Base-by-base conservation (phyloP, 345 rosid genomes). In the Tarenaya hassleriana region DNA sequence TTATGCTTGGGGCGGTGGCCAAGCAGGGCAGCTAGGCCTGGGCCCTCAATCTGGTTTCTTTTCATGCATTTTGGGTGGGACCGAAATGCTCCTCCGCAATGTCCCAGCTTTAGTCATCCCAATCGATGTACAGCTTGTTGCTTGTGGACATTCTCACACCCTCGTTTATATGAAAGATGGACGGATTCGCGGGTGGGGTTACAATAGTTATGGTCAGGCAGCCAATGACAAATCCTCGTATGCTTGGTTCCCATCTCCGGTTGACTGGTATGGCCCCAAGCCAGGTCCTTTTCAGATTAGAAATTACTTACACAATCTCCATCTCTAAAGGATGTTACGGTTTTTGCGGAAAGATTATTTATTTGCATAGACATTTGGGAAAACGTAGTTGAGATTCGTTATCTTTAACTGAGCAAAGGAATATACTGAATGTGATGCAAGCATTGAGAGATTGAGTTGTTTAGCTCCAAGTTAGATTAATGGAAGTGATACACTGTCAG, bases 1-100 rank as follows among this genome's bases (percentile, higher is more conserved):
- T 47, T 92, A 88, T 62, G 95, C 94, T 58, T 92, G 98, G 95
- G 98, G 95, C 48, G 85, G 94, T 65, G 76, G 98, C 66, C 91
- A 88, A 62, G 81, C 74, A 10, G 97, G 97, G 53, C 95, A 92
- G 60, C 58, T 92, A 46, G 98, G 97, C 47, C 84, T 88, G 38
- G 98, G 98, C 45, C 97, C 89, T 21, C 86, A 79, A 34, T 64
- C 75, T 19, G 78, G 82, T 47, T 71, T 83, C 53, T 81, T 81
- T 70, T 85, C 91, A 34, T 73, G 72, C 17, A 46, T 63, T 71
- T 80, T 94, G 44, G 69, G 70, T 47, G 84, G 85, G 20, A 73
- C 84, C 16, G 78, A 73, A 11, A 52, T 72, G 42, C 78, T 77
- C 70, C 64, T 88, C 49, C 72, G 82, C 17, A 88, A 88, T 50